A percentile compares a stretch with the other conserved stretches of the same genome.
phyloP scores from a whole-genome alignment of 208 protist species.

The Leishmania lainsoni region DNA sequence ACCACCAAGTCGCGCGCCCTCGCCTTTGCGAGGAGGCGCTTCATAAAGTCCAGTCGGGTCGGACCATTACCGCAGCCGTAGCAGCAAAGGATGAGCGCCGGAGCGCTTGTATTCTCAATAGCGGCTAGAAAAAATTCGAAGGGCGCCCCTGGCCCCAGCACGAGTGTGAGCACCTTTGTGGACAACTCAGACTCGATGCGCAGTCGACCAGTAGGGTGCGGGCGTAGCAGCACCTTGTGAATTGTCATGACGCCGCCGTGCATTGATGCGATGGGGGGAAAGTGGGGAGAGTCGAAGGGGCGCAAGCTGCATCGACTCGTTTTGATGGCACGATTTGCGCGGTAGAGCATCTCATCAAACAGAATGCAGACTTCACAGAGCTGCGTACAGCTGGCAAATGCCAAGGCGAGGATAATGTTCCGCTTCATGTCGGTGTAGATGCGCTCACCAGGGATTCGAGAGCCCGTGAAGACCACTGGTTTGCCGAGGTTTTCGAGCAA shows the following conservation, averaged over 20 bases:
- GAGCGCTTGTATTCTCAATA: constrained; percentile 41
- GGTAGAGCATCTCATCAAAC: constrained; percentile 94
- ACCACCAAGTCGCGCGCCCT: constrained; percentile 84
- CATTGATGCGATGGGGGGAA: constrained; percentile 85
- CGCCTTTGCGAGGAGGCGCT: constrained; percentile 61
- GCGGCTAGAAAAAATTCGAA: constrained; percentile 27
- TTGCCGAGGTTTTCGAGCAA: constrained; percentile 97
- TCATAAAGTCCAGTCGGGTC: constrained; percentile 60
- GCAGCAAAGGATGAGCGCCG: constrained; percentile 88
- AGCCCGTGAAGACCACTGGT: constrained; percentile 97
- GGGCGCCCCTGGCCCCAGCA: constrained; percentile 82
- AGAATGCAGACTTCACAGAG: constrained; percentile 95
- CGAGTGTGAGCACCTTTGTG: constrained; percentile 51
- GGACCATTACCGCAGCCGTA: constrained; percentile 96
- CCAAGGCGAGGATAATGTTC: constrained; percentile 83
- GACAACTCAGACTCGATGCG: constrained; percentile 56
- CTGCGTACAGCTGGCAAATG: constrained; percentile 84
- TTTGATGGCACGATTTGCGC: constrained; percentile 93
- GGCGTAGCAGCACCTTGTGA: constrained; percentile 45
- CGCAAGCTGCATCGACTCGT: constrained; percentile 65
- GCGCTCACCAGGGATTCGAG: constrained; percentile 86
- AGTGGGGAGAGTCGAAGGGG: constrained; percentile 94
- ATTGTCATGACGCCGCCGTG: constrained; percentile 50
- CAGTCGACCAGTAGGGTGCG: constrained; percentile 52
- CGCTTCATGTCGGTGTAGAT: constrained; percentile 90